Conservation (phyloP, 1,284 basidiomycete genomes). For the Mycosarcoma mackinlayi region DNA sequence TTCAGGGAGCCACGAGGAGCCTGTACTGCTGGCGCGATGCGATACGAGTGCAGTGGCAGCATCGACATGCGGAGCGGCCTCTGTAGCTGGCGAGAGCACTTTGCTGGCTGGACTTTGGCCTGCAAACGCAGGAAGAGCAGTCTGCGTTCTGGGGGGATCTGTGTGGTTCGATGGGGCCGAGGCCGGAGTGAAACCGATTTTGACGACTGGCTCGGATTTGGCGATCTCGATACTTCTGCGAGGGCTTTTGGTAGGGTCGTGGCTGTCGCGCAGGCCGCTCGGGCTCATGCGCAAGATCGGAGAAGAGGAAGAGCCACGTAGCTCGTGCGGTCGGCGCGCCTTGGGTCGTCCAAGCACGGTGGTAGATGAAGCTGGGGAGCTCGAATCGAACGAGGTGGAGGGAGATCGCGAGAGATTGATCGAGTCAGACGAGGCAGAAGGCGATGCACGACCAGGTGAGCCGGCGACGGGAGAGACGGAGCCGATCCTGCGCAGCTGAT, state of each 20-base stretch:
- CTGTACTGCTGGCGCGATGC: slow-evolving; percentile 28
- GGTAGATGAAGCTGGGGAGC: slow-evolving; percentile 28
- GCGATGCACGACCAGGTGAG: slow-evolving; percentile 32
- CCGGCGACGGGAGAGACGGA: slow-evolving; percentile 36
- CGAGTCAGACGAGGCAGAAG: slow-evolving; percentile 26
- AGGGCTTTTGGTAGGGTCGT: slow-evolving; percentile 24
- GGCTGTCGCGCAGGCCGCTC: slow-evolving; percentile 26
- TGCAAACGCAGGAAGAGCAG: slow-evolving; percentile 4
- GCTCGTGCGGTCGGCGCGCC: slow-evolving; percentile 45
- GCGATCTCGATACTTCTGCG: slow-evolving; percentile 37
- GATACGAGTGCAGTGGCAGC: slow-evolving; percentile 28
- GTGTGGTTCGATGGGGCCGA: slow-evolving; percentile 1
- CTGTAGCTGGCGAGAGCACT: slow-evolving; percentile 38
- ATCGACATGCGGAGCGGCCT: slow-evolving; percentile 37
- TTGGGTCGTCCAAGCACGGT: slow-evolving; percentile 38
- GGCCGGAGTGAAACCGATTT: slow-evolving; percentile 34
- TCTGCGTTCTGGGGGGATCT: slow-evolving; percentile 9
- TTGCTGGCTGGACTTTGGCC: slow-evolving; percentile 32
- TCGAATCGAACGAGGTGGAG: slow-evolving; percentile 33
- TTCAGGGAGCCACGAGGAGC: slow-evolving; percentile 38
- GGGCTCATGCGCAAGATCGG: slow-evolving; percentile 36
- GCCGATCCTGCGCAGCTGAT: slow-evolving; percentile 40
- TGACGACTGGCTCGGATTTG: slow-evolving; percentile 32
- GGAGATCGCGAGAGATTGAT: slow-evolving; percentile 38
- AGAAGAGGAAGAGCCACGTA: slow-evolving; percentile 44